Percentiles rank a stretch among this genome's conserved stretches.
Evolutionary conservation across 192 early-diverging fungal species (phyloP).

Genomic region (Diversispora epigaea): DNA sequence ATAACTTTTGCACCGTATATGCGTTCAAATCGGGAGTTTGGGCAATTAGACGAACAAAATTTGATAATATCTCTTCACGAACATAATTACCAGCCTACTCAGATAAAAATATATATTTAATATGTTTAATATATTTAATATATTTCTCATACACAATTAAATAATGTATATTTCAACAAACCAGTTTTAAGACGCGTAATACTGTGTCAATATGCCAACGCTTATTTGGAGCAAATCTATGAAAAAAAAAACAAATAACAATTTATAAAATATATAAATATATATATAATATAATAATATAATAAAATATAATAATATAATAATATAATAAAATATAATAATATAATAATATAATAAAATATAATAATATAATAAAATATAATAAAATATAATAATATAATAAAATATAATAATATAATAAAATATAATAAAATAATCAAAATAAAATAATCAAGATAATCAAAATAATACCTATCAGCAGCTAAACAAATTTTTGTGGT

Average conservation of each 20-base stretch:
- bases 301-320: neutral
- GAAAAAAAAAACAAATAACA: neutral
- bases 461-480: conserved; percentile 62
- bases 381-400: neutral
- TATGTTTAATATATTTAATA: neutral
- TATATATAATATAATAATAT: neutral
- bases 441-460: too few species aligned
- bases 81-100: conserved; percentile 62
- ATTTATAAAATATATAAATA: neutral
- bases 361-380: neutral
- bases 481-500: conserved; percentile 88
- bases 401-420: neutral
- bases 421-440: neutral
- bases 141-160: neutral
- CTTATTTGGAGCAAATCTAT: conserved; percentile 83
- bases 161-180: neutral
- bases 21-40: conserved; percentile 77
- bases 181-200: conserved; percentile 76
- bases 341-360: neutral
- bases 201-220: conserved; percentile 98
- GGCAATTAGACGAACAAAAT: conserved; percentile 89
- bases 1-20: conserved; percentile 89
- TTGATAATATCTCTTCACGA: conserved; percentile 74
- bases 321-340: neutral
- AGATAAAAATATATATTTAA: neutral